Base-by-base conservation (phyloP, 495 filamentous ascomycete genomes). In the Glutinoglossum americanum region DNA sequence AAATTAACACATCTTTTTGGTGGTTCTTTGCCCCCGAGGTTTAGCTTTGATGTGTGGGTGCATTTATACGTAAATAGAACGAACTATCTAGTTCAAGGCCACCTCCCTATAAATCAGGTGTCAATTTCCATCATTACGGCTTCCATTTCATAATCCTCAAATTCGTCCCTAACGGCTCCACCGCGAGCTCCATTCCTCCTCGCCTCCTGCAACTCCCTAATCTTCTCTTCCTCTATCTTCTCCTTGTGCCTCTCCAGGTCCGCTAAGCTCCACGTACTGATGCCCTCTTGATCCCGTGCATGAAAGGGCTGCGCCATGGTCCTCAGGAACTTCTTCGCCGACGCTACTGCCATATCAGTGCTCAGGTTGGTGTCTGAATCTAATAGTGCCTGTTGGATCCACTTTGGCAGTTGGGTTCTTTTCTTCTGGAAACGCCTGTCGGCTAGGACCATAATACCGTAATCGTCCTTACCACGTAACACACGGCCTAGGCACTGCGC, bases 401-500 rank as follows among this genome's bases (percentile, higher is more conserved):
- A 99, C 66, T 94, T 94, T 0, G 93, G 93, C 54, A 99, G 74
- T 69, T 99, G 93, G 13, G 64, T 73, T 28, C 90, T 77, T 69
- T 96, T 97, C 71, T 85, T 84, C 66, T 83, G 78, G 71, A 96
- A 99, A 7, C 93, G 78, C 11, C 84, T 77, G 68, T 99, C 93
- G 17, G 93, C 93, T 19, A 99, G 71, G 13, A 99, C 89, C 92
- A 99, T 99, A 68, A 97, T 83, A 2, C 93, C 93, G 70, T 99
- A 99, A 67, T 99, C 92, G 66, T 97, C 92, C 68, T 98, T 98
- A 35, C 92, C 93, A 60, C 93, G 78, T 27, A 99, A 74, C 19
- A 99, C 93, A 64, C 93, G 90, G 25, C 93, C 93, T 0, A 99
- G 75, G 62, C 93, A 99, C 65, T 99, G 93, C 15, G 93, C 89